These are phyloP conservation scores for Amyloporia xantha DNA, from an alignment of 768 basidiomycete genomes.

Conservation along the genomic window DNA sequence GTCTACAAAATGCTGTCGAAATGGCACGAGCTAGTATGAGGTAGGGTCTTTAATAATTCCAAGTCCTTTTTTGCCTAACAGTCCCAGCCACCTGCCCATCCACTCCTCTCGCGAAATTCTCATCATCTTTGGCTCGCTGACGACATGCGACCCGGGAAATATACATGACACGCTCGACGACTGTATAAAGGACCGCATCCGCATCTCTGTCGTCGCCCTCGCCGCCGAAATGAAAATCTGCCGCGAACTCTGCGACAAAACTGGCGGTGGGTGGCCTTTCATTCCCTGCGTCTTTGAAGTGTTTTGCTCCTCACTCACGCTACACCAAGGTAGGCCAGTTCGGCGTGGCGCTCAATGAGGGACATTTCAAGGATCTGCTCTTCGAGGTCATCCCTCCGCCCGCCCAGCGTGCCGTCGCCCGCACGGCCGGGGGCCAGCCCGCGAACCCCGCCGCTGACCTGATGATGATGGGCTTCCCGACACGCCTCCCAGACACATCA, in stretches of 20 bases:
- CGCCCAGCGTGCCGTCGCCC: slow-evolving; percentile 57
- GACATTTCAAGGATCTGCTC: slow-evolving; percentile 90
- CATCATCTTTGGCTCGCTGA: slow-evolving; percentile 90
- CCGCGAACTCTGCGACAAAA: slow-evolving; percentile 83
- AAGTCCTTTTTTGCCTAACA: not conserved
- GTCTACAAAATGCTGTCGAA: slow-evolving; percentile 94
- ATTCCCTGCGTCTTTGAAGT: not conserved
- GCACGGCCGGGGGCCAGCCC: slow-evolving; percentile 37
- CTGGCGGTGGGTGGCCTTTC: slow-evolving; percentile 62
- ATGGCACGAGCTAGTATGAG: slow-evolving; percentile 94
- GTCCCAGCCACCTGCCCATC: slow-evolving; percentile 83
- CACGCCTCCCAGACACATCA: slow-evolving; percentile 77
- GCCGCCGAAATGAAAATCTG: slow-evolving; percentile 99
- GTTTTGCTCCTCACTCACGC: not conserved
- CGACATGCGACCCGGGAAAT: slow-evolving; percentile 95
- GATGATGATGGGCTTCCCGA: slow-evolving; percentile 99
- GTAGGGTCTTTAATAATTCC: slow-evolving; percentile 32
- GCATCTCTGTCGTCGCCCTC: slow-evolving; percentile 89
- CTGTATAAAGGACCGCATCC: slow-evolving; percentile 76
- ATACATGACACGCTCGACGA: slow-evolving; percentile 91
- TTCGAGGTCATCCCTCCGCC: slow-evolving; percentile 97
- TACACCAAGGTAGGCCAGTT: slow-evolving; percentile 55
- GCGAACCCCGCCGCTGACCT: slow-evolving; percentile 74
- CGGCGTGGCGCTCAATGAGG: slow-evolving; percentile 97
- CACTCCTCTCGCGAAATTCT: slow-evolving; percentile 95